These are phyloP conservation scores for Monosporozyma yasuniensis DNA, from an alignment of 805 yeast genomes.

Conservation along the genomic window DNA sequence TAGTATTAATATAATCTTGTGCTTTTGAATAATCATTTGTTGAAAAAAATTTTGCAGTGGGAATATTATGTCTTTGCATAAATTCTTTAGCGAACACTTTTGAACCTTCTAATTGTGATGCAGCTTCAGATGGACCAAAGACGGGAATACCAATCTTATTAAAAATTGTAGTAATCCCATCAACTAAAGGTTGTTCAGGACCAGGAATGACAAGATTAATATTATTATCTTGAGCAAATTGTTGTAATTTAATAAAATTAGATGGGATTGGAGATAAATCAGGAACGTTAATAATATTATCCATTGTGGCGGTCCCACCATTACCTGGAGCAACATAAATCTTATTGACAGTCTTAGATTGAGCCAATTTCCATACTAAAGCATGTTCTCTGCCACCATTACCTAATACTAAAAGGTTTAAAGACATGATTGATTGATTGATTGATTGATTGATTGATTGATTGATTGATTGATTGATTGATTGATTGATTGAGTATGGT, in stretches of 20 bases:
- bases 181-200: constrained; percentile 98
- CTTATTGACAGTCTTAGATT: constrained; percentile 59
- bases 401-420: constrained; percentile 79
- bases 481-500: no score
- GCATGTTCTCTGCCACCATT: constrained; percentile 99
- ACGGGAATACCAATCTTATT: constrained; percentile 83
- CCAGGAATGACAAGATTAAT: constrained; percentile 86
- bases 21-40: constrained; percentile 75
- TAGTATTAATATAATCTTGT: constrained; percentile 41
- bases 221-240: constrained; percentile 61
- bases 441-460: no score
- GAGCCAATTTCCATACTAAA: constrained; percentile 79
- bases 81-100: constrained; percentile 89
- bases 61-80: constrained; percentile 85
- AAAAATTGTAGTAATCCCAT: constrained; percentile 73
- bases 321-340: constrained; percentile 95
- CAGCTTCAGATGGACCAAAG: constrained; percentile 88
- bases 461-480: no score
- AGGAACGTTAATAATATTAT: constrained; percentile 60
- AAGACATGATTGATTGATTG: constrained; percentile 7
- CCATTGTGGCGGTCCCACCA: constrained; percentile 67
- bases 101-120: constrained; percentile 94
- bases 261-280: constrained; percentile 49
- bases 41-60: constrained; percentile 86
- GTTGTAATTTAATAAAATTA: constrained; percentile 62